phyloP scores from a whole-genome alignment of 2,329 filamentous ascomycete species.

The Calonectria pseudoturangicola region DNA sequence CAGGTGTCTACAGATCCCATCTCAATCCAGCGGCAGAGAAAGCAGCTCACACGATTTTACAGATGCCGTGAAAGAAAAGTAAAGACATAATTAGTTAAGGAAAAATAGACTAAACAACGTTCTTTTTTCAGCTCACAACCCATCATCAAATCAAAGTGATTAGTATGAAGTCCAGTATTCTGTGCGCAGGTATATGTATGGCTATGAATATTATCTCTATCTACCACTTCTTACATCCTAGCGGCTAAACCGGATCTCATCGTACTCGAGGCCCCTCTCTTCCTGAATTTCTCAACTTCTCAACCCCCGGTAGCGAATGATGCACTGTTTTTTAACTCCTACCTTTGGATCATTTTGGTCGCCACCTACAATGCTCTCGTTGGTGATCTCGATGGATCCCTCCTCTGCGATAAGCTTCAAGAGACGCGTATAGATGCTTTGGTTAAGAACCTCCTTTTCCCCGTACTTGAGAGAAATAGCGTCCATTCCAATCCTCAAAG shows the following conservation, averaged over 20 bases:
- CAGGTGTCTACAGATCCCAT: conserved; percentile 6
- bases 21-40: conserved; percentile 17
- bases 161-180: no score
- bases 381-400: background rate
- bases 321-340: background rate
- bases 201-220: no score
- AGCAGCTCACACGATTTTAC: no score
- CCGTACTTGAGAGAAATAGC: background rate
- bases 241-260: background rate
- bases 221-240: no score
- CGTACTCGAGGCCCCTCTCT: background rate
- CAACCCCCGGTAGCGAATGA: background rate
- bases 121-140: no score
- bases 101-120: no score
- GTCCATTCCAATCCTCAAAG: background rate
- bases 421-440: background rate
- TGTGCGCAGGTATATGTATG: no score
- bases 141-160: no score
- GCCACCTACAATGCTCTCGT: background rate
- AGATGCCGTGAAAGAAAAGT: no score
- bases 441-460: background rate
- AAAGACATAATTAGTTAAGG: no score
- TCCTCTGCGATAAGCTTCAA: background rate
- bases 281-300: background rate
- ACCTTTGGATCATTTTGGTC: background rate